phyloP scores from a whole-genome alignment of 441 rosid species.

The Pelargonium fulgidum region DNA sequence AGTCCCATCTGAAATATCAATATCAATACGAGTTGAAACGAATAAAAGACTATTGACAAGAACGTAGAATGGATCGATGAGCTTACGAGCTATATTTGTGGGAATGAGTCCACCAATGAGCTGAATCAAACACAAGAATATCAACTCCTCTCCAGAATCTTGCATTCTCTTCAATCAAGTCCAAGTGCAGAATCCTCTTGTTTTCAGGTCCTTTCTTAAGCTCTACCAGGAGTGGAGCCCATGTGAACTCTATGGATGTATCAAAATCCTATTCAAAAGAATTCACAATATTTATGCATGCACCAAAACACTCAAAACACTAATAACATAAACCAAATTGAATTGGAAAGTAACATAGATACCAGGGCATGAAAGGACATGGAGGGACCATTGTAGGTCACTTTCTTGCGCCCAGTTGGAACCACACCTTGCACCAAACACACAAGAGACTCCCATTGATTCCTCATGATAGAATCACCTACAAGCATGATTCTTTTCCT shows the following conservation, averaged over 20 bases:
- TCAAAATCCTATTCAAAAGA: conserved; percentile 52
- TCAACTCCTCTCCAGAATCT: conserved; percentile 80
- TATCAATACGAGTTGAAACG: too few relatives aligned
- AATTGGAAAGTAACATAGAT: background rate
- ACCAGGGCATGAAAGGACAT: conserved; percentile 89
- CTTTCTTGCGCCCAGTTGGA: conserved; percentile 58
- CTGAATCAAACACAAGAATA: conserved; percentile 82
- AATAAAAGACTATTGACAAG: too few relatives aligned
- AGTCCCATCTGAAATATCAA: conserved; percentile 77
- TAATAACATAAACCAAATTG: background rate
- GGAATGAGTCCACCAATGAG: conserved; percentile 99
- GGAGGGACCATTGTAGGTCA: conserved; percentile 65
- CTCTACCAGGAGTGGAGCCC: conserved; percentile 93
- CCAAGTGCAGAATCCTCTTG: conserved; percentile 69
- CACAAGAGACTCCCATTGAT: conserved; percentile 94
- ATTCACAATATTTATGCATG: background rate
- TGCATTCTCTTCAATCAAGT: conserved; percentile 81
- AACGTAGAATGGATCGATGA: background rate
- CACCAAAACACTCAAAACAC: background rate
- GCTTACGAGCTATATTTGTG: conserved; percentile 71
- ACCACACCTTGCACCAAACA: conserved; percentile 83
- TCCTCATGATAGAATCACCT: conserved; percentile 93
- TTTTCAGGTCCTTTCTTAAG: conserved; percentile 44
- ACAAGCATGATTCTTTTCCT: conserved; percentile 76
- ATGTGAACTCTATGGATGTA: conserved; percentile 68